Base-by-base conservation (phyloP, 805 yeast species). In the Candida germanica region DNA sequence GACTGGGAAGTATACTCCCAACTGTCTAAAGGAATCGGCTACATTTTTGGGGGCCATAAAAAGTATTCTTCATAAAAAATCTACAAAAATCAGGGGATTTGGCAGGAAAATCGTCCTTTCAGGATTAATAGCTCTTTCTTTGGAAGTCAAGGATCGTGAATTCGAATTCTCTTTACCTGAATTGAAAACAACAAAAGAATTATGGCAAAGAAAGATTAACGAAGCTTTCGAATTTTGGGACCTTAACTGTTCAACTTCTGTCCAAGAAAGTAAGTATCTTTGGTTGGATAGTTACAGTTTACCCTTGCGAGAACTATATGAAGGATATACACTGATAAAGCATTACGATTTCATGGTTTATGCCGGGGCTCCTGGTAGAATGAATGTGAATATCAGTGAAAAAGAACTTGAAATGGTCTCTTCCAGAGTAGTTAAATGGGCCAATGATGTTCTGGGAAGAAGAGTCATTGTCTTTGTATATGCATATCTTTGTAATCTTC, bases 391-490 rank as follows among this genome's bases (percentile, higher is more conserved):
- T 11, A 40, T 49, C 14, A 43, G 36, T 17, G 47, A 40, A 16
- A 41, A 40, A 2, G 80, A 75, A 40, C 67, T 73, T 40, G 70
- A 68, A 18, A 59, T 67, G 4, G 76, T 74, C 9, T 62, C 66
- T 25, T 58, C 59, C 9, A 64, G 79, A 43, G 71, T 83, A 15
- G 57, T 64, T 22, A 75, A 70, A 33, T 77, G 84, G 78, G 64
- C 79, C 1, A 52, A 51, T 6, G 61, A 71, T 5, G 38, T 56
- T 7, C 66, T 61, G 38, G 83, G 80, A 5, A 67, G 67, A 39
- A 57, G 73, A 14, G 68, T 79, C 13, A 70, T 76, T 7, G 64
- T 80, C 23, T 81, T 36, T 5, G 39, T 39, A 6, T 41, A 41
- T 16, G 29, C 31, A 2, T 41, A 41, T 14, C 28, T 44, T n/a